Evolutionary conservation across 805 yeast genomes (phyloP), one percentile per base, ranked within the genome.

Genomic region (Danielia reshetovae): DNA sequence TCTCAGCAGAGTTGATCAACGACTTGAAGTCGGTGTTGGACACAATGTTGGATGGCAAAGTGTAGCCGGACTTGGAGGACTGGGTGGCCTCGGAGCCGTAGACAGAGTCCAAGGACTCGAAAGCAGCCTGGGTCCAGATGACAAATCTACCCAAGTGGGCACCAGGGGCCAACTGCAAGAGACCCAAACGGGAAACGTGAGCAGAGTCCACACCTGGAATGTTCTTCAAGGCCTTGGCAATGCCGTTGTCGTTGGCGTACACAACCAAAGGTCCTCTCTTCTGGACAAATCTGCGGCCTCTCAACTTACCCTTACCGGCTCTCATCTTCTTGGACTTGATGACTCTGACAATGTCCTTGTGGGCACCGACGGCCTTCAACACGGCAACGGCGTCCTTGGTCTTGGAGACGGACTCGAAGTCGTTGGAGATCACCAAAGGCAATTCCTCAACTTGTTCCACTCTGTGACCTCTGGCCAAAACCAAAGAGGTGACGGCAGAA

Each of bases 241-340:
- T 63, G 78, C 97, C 97, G 69, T 89, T 85, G 83, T 94, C 97
- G 76, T 89, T 77, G 65, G 86, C 82, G 87, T 89, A 93, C 74
- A 93, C 96, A 57, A 93, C 95, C 68, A 93, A 85, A 68, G 98
- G 98, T 72, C 98, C 98, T 74, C 93, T 86, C 82, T 97, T 89
- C 79, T 93, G 98, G 62, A 96, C 86, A 84, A 79, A 85, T 80
- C 98, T 89, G 80, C 98, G 88, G 78, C 94, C 94, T 83, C 98
- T 88, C 77, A 87, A 76, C 79, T 93, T 93, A 85, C 98, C 98
- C 82, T 90, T 87, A 81, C 98, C 98, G 60, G 98, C 97, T 78
- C 98, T 88, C 75, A 89, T 70, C 76, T 88, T 93, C 88, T 86
- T 89, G 73, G 97, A 90, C 75, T 86, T 87, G 79, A 90, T 77